Percentiles rank a stretch among this genome's conserved stretches.
Evolutionary conservation across 2,329 filamentous ascomycete species (phyloP).

Genomic region (Fonsecaea nubica): DNA sequence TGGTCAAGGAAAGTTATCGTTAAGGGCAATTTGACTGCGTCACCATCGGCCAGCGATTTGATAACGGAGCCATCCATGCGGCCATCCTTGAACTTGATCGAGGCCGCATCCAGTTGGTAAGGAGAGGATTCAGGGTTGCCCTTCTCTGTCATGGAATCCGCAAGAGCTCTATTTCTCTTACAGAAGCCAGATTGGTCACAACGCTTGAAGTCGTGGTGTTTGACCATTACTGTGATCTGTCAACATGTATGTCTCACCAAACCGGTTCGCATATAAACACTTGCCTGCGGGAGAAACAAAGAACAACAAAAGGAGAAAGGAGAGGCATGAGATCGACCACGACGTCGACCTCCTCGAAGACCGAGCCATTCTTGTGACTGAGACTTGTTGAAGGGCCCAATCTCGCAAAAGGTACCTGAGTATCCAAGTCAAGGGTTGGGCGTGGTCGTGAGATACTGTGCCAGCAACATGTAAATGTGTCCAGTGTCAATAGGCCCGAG

Average conservation of each 20-base stretch:
- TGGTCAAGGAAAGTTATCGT: conserved; percentile 88
- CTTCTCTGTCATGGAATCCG: conserved; percentile 73
- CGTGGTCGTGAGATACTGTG: conserved; percentile 1
- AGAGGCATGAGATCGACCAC: conserved; percentile 61
- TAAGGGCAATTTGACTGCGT: conserved; percentile 79
- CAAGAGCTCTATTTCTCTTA: conserved; percentile 88
- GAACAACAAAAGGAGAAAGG: conserved; percentile 64
- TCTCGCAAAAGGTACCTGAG: not conserved
- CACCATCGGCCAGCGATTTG: conserved; percentile 73
- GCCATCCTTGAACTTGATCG: conserved; percentile 78
- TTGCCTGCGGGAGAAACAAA: conserved; percentile 70
- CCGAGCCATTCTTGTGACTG: conserved; percentile 31
- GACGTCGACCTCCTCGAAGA: conserved; percentile 33
- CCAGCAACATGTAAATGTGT: conserved; percentile 23
- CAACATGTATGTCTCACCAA: conserved; percentile 11
- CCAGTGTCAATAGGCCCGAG: conserved; percentile 13
- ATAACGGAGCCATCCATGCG: conserved; percentile 79
- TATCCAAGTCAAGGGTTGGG: not conserved
- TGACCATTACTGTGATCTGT: conserved; percentile 72
- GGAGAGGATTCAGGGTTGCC: conserved; percentile 77
- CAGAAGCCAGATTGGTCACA: conserved; percentile 97
- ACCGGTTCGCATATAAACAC: conserved; percentile 38
- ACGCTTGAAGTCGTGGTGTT: conserved; percentile 96
- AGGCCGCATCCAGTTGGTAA: conserved; percentile 75
- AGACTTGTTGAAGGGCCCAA: not conserved